Evolutionary conservation across 306 rosid genomes (phyloP).

Genomic region (Rosa multiflora): DNA sequence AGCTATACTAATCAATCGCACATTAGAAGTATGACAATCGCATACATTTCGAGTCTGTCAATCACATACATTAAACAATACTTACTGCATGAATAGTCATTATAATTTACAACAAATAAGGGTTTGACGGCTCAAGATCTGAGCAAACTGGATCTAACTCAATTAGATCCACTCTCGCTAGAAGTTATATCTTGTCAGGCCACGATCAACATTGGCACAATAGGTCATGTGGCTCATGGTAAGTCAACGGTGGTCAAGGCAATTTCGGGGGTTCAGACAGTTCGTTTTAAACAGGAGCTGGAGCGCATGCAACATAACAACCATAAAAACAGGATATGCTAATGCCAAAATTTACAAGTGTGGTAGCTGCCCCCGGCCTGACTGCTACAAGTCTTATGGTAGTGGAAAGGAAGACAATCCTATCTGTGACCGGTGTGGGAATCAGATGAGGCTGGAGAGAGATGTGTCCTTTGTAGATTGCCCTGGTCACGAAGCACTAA

Average conservation of each 20-base stretch:
- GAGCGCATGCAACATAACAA: slow-evolving; percentile 63
- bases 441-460: no score
- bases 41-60: no score
- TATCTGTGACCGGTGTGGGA: no score
- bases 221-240: slow-evolving; percentile 95
- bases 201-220: slow-evolving; percentile 58
- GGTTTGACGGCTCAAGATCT: slow-evolving; percentile 93
- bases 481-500: no score
- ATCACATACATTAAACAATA: no score
- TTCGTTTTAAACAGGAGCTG: slow-evolving; percentile 86
- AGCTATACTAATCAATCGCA: no score
- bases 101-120: no score
- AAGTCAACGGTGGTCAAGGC: slow-evolving; percentile 94
- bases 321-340: neutral
- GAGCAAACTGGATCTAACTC: slow-evolving; percentile 78
- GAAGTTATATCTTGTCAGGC: slow-evolving; percentile 93
- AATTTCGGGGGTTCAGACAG: slow-evolving; percentile 90
- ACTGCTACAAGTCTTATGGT: no score
- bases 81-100: no score
- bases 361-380: neutral
- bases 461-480: no score
- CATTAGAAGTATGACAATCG: no score
- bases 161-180: slow-evolving; percentile 78
- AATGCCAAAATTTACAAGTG: neutral
- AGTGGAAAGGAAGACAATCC: no score